Evolutionary conservation across 2,329 filamentous ascomycete species (phyloP).

Genomic region (Pseudogymnoascus sp.): DNA sequence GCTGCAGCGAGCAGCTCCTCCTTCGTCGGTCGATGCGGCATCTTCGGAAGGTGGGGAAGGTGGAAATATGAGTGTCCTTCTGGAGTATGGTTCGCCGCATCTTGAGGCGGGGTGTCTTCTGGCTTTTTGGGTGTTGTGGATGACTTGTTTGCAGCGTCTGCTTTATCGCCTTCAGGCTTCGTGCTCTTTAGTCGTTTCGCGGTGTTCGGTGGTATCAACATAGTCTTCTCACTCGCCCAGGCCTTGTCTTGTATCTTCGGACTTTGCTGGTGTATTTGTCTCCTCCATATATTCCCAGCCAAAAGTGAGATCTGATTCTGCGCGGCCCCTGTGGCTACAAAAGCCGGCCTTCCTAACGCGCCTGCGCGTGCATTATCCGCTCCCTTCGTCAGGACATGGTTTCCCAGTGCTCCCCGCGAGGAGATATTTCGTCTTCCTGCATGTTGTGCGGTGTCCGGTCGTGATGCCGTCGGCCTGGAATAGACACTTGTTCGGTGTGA

Average conservation of each 20-base stretch:
- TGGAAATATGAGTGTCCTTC: constrained; percentile 40
- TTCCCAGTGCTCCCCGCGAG: neutral
- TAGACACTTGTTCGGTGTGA: neutral
- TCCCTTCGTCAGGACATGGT: neutral
- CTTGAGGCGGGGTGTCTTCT: neutral
- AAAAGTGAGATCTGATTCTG: neutral
- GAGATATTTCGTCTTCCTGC: neutral
- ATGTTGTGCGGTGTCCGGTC: neutral
- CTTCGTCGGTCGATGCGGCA: constrained; percentile 84
- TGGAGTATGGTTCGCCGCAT: neutral
- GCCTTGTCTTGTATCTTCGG: neutral
- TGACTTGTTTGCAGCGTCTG: neutral
- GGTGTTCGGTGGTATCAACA: neutral
- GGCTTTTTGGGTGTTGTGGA: neutral
- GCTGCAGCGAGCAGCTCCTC: constrained; percentile 88
- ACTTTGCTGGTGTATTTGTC: neutral
- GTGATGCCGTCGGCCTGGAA: neutral
- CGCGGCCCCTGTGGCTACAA: neutral
- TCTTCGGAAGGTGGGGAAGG: constrained; percentile 52
- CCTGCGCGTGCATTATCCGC: neutral
- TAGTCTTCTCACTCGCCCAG: constrained; percentile 1
- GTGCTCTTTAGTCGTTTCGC: neutral
- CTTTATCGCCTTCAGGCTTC: neutral
- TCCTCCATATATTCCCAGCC: neutral
- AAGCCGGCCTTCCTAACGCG: neutral